Conservation (phyloP, 371 early-diverging fungal species). For the Blakeslea trispora region DNA sequence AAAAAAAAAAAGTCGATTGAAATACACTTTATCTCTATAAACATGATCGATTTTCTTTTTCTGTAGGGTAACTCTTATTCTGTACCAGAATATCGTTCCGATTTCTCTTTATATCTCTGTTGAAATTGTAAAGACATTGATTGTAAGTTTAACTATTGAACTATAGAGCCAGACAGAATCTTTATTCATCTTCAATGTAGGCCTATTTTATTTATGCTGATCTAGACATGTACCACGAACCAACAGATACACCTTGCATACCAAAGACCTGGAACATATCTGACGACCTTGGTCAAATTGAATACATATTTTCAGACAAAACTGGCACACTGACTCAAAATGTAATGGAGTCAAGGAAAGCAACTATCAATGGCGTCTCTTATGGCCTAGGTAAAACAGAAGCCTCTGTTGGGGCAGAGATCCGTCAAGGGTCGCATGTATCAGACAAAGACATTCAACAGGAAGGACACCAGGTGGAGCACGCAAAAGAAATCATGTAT, state of each 20-base stretch:
- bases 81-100: slow-evolving; percentile 66
- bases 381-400: slow-evolving; percentile 68
- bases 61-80: slow-evolving; percentile 45
- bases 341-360: slow-evolving; percentile 76
- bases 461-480: slow-evolving; percentile 16
- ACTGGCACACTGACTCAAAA: slow-evolving; percentile 83
- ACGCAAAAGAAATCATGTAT: slow-evolving; percentile 40
- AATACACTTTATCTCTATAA: too few species aligned
- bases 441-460: slow-evolving; percentile 14
- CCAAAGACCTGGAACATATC: slow-evolving; percentile 89
- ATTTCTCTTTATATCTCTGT: slow-evolving; percentile 95
- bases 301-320: slow-evolving; percentile 96
- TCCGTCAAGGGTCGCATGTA: slow-evolving; percentile 41
- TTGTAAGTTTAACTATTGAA: too few species aligned
- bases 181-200: slow-evolving; percentile 18
- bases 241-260: slow-evolving; percentile 74
- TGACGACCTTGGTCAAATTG: slow-evolving; percentile 87
- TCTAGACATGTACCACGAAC: slow-evolving; percentile 84
- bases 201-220: slow-evolving; percentile 84
- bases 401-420: slow-evolving; percentile 35
- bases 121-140: slow-evolving; percentile 82
- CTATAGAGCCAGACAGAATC: too few species aligned
- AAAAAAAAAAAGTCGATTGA: slow-evolving; percentile 5
- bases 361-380: slow-evolving; percentile 79
- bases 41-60: too few species aligned